Evolutionary conservation across 2,329 filamentous ascomycete species (phyloP).

Genomic region (Dactylellina leptospora): DNA sequence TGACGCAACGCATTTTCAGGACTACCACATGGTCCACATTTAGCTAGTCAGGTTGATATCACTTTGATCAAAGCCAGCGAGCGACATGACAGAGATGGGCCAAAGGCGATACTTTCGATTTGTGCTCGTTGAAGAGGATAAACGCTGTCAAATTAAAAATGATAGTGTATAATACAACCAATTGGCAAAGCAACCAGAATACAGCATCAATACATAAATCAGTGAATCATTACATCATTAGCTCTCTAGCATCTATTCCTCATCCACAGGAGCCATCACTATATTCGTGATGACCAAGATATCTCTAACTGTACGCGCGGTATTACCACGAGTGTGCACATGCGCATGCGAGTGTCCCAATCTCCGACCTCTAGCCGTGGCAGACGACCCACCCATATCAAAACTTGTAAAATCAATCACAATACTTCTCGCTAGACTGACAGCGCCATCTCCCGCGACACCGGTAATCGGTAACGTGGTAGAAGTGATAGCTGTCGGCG

Average conservation of each 20-base stretch:
- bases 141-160: too few species aligned
- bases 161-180: too few species aligned
- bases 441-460: neutral
- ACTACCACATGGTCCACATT: too few species aligned
- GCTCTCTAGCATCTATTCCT: neutral
- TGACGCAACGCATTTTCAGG: too few species aligned
- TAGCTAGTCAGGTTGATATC: too few species aligned
- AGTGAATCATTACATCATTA: neutral
- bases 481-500: neutral
- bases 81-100: too few species aligned
- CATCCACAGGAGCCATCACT: slow-evolving; percentile 12
- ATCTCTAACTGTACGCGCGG: too few species aligned
- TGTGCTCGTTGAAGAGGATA: too few species aligned
- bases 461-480: slow-evolving; percentile 3
- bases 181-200: too few species aligned
- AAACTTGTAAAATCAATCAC: slow-evolving; percentile 16
- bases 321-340: neutral
- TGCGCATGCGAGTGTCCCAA: neutral
- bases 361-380: slow-evolving; percentile 2
- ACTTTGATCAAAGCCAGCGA: too few species aligned
- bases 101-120: too few species aligned
- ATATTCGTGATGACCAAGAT: slow-evolving; percentile 23
- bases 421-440: neutral
- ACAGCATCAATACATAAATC: neutral
- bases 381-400: neutral